Evolutionary conservation across 768 basidiomycete species (phyloP).

Genomic region (Amanita pallidorosea): DNA sequence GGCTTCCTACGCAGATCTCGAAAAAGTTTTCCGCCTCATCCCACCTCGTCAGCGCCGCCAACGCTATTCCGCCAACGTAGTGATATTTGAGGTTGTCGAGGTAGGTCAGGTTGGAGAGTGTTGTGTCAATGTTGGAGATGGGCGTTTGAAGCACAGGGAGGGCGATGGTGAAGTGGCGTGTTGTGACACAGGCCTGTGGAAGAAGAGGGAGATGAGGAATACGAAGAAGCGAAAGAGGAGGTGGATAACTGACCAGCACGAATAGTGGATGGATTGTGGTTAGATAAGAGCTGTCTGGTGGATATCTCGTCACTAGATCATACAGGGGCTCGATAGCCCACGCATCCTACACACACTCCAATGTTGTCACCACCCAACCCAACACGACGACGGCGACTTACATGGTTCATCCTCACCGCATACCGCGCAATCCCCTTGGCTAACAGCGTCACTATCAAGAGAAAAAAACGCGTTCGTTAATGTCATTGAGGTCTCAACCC

Average conservation of each 20-base stretch:
- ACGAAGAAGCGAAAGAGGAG: not conserved
- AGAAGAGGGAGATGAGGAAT: not conserved
- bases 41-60: conserved; percentile 58
- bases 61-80: conserved; percentile 67
- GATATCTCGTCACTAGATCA: conserved; percentile 51
- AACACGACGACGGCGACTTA: conserved; percentile 18
- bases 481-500: not conserved
- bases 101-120: conserved; percentile 57
- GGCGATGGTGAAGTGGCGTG: conserved; percentile 42
- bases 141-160: conserved; percentile 52
- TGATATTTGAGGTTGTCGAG: conserved; percentile 80
- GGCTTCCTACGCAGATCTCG: conserved; percentile 66
- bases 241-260: not conserved
- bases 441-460: conserved; percentile 43
- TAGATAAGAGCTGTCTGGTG: conserved; percentile 43
- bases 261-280: conserved; percentile 52
- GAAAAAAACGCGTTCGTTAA: not conserved
- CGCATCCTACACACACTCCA: conserved; percentile 14
- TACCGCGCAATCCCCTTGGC: conserved; percentile 51
- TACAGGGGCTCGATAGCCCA: conserved; percentile 48
- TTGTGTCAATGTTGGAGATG: conserved; percentile 53
- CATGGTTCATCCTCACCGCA: conserved; percentile 39
- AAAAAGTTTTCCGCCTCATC: conserved; percentile 64
- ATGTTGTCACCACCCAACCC: not conserved
- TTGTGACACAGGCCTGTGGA: conserved; percentile 45